Percentiles rank a stretch among this genome's conserved stretches.
These are phyloP conservation scores for Pharnaceum exiguum DNA, from an alignment of 148 eudicot genomes.

Conservation along the genomic window DNA sequence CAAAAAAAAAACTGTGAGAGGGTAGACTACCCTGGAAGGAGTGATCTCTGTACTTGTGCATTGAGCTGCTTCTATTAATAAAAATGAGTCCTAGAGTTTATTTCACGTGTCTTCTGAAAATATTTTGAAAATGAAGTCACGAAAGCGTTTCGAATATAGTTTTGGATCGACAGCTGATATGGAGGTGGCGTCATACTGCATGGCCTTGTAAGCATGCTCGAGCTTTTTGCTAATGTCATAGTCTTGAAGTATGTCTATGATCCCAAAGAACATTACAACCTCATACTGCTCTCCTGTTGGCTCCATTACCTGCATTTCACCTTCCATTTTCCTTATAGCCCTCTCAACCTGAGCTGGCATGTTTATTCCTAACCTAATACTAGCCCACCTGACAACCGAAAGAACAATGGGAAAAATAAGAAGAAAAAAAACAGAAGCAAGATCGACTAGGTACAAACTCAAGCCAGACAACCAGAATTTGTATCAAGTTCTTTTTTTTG, in stretches of 20 bases:
- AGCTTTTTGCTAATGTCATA: constrained; percentile 94
- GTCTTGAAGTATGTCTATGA: constrained; percentile 93
- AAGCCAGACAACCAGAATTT: background rate
- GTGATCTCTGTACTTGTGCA: background rate
- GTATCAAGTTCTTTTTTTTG: no score
- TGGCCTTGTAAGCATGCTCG: constrained; percentile 88
- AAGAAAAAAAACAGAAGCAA: background rate
- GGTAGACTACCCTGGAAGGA: background rate
- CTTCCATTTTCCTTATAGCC: constrained; percentile 41
- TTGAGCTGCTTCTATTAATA: constrained; percentile 3
- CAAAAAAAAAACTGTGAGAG: background rate
- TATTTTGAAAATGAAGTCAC: constrained; percentile 62
- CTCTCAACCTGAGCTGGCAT: constrained; percentile 89
- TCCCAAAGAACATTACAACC: constrained; percentile 84
- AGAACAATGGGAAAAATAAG: no score
- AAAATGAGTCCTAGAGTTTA: background rate
- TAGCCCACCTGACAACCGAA: constrained; percentile 80
- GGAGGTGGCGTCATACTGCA: constrained; percentile 77
- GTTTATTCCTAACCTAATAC: constrained; percentile 66
- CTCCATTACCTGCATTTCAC: constrained; percentile 53
- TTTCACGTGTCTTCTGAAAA: constrained; percentile 48
- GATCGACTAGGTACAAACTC: background rate
- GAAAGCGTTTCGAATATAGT: constrained; percentile 74
- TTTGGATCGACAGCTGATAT: constrained; percentile 89
- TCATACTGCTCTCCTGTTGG: constrained; percentile 85